A percentile compares a stretch with the other conserved stretches of the same genome.
Conservation (phyloP, 176 grass and related monocot genomes). For the Aegilops sharonensis region DNA sequence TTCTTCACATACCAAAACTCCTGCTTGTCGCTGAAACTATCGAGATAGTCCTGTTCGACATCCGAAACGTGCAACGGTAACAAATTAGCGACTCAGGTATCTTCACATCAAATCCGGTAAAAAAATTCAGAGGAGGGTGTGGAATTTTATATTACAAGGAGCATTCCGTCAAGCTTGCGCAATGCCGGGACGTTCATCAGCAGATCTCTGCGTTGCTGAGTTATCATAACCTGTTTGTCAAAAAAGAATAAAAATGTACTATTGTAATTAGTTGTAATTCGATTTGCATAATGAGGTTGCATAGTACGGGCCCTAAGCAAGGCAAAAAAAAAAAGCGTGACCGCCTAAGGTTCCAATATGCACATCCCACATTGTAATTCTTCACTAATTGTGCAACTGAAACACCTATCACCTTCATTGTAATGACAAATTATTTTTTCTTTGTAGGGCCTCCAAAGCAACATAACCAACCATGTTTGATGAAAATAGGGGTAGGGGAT, state of each 20-base stretch:
- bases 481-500: neutral
- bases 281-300: neutral
- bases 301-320: neutral
- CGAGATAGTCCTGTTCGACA: constrained; percentile 59
- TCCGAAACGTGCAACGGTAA: neutral
- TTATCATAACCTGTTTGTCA: constrained; percentile 69
- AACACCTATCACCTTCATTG: too few relatives aligned
- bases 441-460: too few relatives aligned
- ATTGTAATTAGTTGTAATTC: too few relatives aligned
- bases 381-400: too few relatives aligned
- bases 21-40: constrained; percentile 50
- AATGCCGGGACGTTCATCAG: constrained; percentile 85
- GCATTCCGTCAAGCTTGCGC: constrained; percentile 81
- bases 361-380: too few relatives aligned
- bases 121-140: neutral
- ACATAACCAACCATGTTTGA: neutral
- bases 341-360: too few relatives aligned
- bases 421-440: too few relatives aligned
- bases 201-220: constrained; percentile 77
- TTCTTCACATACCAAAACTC: constrained; percentile 78
- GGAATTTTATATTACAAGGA: constrained; percentile 58
- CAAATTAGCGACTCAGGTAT: constrained; percentile 12
- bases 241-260: neutral
- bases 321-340: too few relatives aligned
- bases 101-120: neutral